Conservation (phyloP, 2,329 filamentous ascomycete genomes). For the Fusarium sacchari region DNA sequence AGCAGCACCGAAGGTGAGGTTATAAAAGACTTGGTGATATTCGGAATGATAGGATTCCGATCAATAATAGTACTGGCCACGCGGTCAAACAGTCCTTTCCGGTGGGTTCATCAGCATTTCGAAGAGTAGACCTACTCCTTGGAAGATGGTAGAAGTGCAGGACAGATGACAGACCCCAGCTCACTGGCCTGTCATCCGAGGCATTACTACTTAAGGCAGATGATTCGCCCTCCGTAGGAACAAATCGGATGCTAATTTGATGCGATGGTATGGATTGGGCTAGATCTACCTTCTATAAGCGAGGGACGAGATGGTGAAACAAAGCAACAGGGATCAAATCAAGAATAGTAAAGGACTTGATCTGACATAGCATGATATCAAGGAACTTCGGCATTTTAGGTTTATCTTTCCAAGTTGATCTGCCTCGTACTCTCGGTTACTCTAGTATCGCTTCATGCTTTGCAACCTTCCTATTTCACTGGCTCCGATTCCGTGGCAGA, state of each 20-base stretch:
- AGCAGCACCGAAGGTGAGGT: accelerated
- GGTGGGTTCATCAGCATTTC: accelerated
- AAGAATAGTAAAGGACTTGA: accelerated
- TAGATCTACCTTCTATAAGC: not conserved
- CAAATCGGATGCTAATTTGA: not conserved
- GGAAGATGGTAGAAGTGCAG: accelerated
- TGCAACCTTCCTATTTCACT: not conserved
- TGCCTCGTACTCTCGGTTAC: not conserved
- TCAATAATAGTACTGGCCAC: accelerated
- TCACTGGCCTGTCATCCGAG: accelerated
- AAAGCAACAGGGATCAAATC: not conserved
- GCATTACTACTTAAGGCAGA: accelerated
- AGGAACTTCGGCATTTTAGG: not conserved
- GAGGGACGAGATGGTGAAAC: not conserved
- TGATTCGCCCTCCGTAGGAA: not conserved
- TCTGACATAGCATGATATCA: not conserved
- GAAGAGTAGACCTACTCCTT: not conserved
- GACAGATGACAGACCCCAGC: accelerated
- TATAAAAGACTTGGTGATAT: not conserved
- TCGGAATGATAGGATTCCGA: not conserved
- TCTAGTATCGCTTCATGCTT: not conserved
- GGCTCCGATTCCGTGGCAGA: too few relatives aligned
- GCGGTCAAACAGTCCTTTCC: not conserved
- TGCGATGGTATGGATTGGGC: not conserved
- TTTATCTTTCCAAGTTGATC: accelerated